Evolutionary conservation across 441 rosid genomes (phyloP).

Genomic region (Croton laevigatus): DNA sequence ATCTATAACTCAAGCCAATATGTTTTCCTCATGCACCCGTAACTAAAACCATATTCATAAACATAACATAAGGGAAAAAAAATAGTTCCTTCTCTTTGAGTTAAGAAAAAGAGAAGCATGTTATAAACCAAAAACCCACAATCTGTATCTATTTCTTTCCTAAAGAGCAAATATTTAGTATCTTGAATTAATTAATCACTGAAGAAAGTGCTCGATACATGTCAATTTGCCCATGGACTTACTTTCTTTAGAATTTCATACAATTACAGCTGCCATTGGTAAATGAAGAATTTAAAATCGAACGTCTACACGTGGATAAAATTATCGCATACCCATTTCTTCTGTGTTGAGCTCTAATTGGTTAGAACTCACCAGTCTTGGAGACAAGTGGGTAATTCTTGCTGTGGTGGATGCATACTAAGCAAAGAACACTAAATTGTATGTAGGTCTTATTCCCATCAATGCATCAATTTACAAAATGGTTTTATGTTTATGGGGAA

Average conservation of each 20-base stretch:
- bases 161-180: no score
- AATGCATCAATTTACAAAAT: background rate
- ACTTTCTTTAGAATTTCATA: background rate
- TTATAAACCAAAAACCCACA: no score
- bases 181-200: background rate
- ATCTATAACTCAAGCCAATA: no score
- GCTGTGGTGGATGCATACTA: conserved; percentile 18
- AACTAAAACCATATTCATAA: no score
- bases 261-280: conserved; percentile 6
- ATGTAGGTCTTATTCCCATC: background rate
- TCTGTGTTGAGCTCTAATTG: background rate
- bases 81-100: no score
- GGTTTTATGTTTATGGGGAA: background rate
- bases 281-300: background rate
- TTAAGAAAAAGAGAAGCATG: no score
- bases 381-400: background rate
- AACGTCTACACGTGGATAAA: background rate
- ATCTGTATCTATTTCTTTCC: no score
- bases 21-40: no score
- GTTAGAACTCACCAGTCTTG: conserved; percentile 3
- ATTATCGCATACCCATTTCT: background rate
- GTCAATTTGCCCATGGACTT: background rate
- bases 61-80: no score
- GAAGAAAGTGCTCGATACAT: background rate
- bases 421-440: conserved; percentile 13